Evolutionary conservation across 2,329 filamentous ascomycete species (phyloP).

Genomic region (Botryotinia calthae): DNA sequence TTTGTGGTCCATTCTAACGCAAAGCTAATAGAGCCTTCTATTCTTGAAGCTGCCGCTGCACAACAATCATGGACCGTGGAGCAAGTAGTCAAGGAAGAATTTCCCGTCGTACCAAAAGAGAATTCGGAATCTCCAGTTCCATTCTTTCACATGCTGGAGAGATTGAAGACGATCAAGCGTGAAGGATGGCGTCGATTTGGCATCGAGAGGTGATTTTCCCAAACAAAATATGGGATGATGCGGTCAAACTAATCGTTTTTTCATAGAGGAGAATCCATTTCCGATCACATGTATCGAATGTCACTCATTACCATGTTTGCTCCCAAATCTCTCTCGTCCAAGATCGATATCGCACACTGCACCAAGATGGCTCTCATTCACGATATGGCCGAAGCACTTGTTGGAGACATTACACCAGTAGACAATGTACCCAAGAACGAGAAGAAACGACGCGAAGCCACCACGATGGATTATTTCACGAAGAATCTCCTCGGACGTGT

Average conservation of each 20-base stretch:
- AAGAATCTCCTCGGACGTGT: constrained; percentile 69
- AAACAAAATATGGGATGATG: neutral
- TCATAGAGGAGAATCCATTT: constrained; percentile 77
- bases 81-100: constrained; percentile 59
- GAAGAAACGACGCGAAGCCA: constrained; percentile 81
- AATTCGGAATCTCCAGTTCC: constrained; percentile 72
- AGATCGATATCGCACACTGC: constrained; percentile 77
- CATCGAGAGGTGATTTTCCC: constrained; percentile 53
- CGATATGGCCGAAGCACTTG: constrained; percentile 94
- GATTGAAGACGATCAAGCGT: constrained; percentile 92
- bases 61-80: constrained; percentile 51
- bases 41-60: constrained; percentile 9
- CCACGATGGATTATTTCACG: constrained; percentile 88
- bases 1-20: neutral
- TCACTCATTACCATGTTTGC: constrained; percentile 92
- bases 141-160: constrained; percentile 93
- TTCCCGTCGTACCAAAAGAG: constrained; percentile 56
- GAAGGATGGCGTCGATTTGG: constrained; percentile 93
- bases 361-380: constrained; percentile 95
- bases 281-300: constrained; percentile 99
- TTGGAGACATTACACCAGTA: constrained; percentile 94
- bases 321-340: constrained; percentile 67
- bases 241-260: neutral
- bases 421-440: constrained; percentile 82
- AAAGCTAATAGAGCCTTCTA: constrained; percentile 1